Percentiles rank a stretch among this genome's conserved stretches.
Evolutionary conservation across 73 alveolate genomes (phyloP).

Genomic region (Paramecium biaurelia): DNA sequence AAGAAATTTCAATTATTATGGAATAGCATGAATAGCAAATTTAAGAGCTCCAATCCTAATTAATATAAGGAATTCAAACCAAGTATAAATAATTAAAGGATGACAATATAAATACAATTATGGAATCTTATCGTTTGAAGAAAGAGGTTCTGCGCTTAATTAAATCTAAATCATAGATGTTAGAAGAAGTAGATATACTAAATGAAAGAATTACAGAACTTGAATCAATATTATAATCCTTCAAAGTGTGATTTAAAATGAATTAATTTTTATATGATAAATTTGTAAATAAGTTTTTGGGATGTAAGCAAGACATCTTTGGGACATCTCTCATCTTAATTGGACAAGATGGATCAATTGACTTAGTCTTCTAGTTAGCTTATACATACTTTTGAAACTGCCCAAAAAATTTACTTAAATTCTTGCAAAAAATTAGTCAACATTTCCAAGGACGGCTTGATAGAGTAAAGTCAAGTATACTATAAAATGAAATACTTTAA

Average conservation of each 20-base stretch:
- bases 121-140: neutral
- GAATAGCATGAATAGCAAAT: neutral
- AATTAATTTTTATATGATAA: neutral
- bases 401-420: constrained; percentile 1
- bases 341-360: neutral
- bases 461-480: neutral
- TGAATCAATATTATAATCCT: neutral
- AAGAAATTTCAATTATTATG: neutral
- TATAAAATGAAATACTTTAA: neutral
- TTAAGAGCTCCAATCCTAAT: neutral
- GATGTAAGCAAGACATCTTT: constrained; percentile 10
- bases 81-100: neutral
- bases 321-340: neutral
- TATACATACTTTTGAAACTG: neutral
- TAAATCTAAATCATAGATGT: neutral
- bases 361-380: neutral
- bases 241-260: neutral
- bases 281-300: constrained; percentile 18
- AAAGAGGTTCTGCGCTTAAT: neutral
- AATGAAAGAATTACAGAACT: neutral
- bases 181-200: neutral
- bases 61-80: neutral
- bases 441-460: neutral
- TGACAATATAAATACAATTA: neutral
- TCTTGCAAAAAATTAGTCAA: constrained; percentile 28